Evolutionary conservation across 345 rosid genomes (phyloP).

Genomic region (Nasturtium officinale): DNA sequence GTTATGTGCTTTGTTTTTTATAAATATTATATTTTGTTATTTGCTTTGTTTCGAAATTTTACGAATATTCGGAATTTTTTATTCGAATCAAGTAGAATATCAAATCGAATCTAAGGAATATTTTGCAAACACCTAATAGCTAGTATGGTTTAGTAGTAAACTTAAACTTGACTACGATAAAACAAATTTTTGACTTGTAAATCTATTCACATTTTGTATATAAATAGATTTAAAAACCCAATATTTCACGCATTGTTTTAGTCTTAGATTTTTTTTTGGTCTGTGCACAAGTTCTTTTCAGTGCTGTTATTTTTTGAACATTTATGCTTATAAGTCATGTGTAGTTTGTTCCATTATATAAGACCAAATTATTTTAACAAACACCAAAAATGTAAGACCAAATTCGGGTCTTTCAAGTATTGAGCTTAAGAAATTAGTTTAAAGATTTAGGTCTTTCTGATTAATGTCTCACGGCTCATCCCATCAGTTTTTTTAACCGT

Average conservation of each 20-base stretch:
- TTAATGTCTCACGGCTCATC: not conserved
- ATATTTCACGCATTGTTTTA: not conserved
- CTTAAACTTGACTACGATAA: too few relatives aligned
- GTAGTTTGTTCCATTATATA: not conserved
- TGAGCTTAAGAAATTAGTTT: not conserved
- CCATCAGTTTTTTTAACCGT: not conserved
- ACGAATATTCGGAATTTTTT: too few relatives aligned
- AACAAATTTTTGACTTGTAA: too few relatives aligned
- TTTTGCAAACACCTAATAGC: too few relatives aligned
- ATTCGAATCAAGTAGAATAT: too few relatives aligned
- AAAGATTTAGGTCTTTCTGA: not conserved
- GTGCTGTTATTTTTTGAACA: not conserved
- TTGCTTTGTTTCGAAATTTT: too few relatives aligned
- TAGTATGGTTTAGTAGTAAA: too few relatives aligned
- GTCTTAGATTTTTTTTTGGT: too few relatives aligned
- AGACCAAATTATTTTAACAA: not conserved
- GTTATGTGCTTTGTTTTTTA: too few relatives aligned
- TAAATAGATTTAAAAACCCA: not conserved
- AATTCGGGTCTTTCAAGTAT: conserved; percentile 5
- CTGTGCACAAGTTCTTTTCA: not conserved
- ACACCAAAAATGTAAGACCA: not conserved
- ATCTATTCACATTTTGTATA: not conserved
- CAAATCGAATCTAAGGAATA: too few relatives aligned
- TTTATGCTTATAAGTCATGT: conserved; percentile 1
- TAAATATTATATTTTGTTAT: too few relatives aligned